Percentiles rank a stretch among this genome's conserved stretches.
Evolutionary conservation across 23 red algal genomes (phyloP).

Genomic region (Gracilaria vermiculophylla): DNA sequence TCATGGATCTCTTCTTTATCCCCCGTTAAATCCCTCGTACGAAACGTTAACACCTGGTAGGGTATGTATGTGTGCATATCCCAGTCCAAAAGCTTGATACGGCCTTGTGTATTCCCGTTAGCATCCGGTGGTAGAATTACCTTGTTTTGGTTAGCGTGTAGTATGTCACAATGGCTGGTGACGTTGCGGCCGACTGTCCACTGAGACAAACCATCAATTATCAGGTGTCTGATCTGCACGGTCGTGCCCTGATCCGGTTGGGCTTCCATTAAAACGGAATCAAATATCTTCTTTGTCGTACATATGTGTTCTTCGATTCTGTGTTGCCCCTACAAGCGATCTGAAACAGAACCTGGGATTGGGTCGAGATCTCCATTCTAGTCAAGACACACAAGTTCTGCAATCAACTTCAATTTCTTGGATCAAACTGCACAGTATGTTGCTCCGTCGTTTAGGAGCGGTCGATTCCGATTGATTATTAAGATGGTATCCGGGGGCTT

Average conservation of each 20-base stretch:
- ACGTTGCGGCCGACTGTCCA: constrained; percentile 4
- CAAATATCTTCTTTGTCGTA: not conserved
- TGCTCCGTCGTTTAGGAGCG: constrained; percentile 29
- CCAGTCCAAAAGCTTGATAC: not conserved
- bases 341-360: not conserved
- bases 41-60: not conserved
- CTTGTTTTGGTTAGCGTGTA: not conserved
- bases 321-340: constrained; percentile 27
- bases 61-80: constrained; percentile 39
- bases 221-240: not conserved
- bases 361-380: not conserved
- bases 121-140: not conserved
- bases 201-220: constrained; percentile 7
- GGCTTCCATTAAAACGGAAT: not conserved
- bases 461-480: not conserved
- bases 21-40: not conserved
- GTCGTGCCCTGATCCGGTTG: not conserved
- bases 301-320: constrained; percentile 32
- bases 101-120: too few species aligned
- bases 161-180: not conserved
- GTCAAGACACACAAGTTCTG: not conserved
- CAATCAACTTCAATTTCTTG: not conserved
- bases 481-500: not conserved
- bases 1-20: not conserved
- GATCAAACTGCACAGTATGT: constrained; percentile 15